Evolutionary conservation across 805 yeast species (phyloP), one percentile per base, ranked within the genome.

Genomic region (Suhomyces pyralidae): DNA sequence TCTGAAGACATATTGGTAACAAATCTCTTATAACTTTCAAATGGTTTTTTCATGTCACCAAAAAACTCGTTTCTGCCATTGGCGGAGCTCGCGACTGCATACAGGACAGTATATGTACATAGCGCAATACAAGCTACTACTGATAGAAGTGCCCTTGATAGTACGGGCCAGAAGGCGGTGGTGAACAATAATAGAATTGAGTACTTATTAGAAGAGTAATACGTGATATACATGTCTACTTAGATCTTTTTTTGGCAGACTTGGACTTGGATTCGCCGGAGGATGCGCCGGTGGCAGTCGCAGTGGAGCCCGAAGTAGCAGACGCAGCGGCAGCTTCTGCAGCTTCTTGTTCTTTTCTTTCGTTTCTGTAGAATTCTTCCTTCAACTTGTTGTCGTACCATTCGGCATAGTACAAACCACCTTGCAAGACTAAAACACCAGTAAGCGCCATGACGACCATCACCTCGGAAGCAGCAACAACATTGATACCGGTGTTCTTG

Each of bases 351-450:
- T 48, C 58, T 45, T 50, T 58, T 14, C 67, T 70, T 49, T 71
- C 70, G 50, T 60, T 58, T 51, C 60, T 55, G 52, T 57, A 63
- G 51, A 73, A 76, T 47, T 71, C 71, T 30, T 50, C 58, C 57
- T 66, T 71, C 52, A 71, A 59, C 55, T 66, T 63, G 38, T 54
- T 55, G 59, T 76, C 79, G 52, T 84, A 87, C 80, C 83, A 79
- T 61, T 81, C 82, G 28, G 96, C 96, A 72, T 88, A 93, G 81
- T 88, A 90, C 63, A 93, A 80, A 36, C 97, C 97, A 50, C 82
- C 84, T 74, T 94, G 98, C 60, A 94, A 79, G 8, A 88, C 77
- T 43, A 91, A 71, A n/a, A 91, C 88, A 58, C 97, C 97, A 20
- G 82, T 65, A 49, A 92, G 74, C 15, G 88, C 76, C 50, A 90